Conservation (phyloP, 371 early-diverging fungal species). For the Mortierella sp. region DNA sequence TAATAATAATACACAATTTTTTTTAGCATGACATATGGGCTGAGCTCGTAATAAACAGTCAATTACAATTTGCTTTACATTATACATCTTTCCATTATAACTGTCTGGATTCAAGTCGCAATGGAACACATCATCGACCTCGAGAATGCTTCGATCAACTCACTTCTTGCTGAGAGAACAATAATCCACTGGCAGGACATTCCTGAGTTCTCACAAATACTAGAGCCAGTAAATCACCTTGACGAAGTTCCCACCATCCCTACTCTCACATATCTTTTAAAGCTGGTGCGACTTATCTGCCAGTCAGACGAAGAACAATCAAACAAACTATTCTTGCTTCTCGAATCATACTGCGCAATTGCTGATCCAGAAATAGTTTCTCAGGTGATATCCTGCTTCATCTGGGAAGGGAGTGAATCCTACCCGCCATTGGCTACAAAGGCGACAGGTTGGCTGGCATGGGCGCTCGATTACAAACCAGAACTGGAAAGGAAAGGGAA, state of each 20-base stretch:
- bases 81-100: too few relatives aligned
- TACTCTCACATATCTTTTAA: slow-evolving; percentile 11
- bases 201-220: slow-evolving; percentile 29
- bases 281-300: slow-evolving; percentile 26
- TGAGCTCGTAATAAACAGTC: slow-evolving; percentile 1
- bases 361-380: slow-evolving; percentile 34
- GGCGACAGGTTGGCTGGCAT: slow-evolving; percentile 38
- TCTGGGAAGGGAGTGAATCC: slow-evolving; percentile 28
- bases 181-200: slow-evolving; percentile 44
- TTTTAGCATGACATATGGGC: neutral
- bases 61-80: neutral
- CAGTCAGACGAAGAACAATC: slow-evolving; percentile 43
- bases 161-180: slow-evolving; percentile 33
- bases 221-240: slow-evolving; percentile 18
- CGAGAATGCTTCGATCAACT: slow-evolving; percentile 28
- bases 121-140: slow-evolving; percentile 30
- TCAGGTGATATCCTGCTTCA: slow-evolving; percentile 25
- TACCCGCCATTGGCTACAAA: slow-evolving; percentile 27
- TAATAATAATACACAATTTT: neutral
- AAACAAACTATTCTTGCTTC: slow-evolving; percentile 14
- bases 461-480: slow-evolving; percentile 38
- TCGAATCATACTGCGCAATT: slow-evolving; percentile 37
- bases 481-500: slow-evolving; percentile 42
- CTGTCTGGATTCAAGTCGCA: neutral
- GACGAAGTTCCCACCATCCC: slow-evolving; percentile 17